phyloP scores from a whole-genome alignment of 805 yeast species.

The Wickerhamiella parazyma region DNA sequence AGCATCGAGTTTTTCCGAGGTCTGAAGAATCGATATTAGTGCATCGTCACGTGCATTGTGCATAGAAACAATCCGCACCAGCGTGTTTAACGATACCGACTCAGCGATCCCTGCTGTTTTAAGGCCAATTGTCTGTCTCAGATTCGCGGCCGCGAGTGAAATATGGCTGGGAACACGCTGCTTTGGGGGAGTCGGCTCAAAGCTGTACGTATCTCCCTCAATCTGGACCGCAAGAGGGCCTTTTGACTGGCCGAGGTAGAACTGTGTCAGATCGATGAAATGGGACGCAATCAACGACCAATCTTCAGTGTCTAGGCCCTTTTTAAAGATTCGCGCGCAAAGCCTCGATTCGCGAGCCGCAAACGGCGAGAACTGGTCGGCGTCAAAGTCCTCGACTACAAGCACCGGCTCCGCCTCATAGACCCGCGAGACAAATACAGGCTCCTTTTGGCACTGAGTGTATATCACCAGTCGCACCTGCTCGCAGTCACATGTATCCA shows the following conservation, averaged over 20 bases:
- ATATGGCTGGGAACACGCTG: neutral
- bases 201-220: neutral
- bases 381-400: neutral
- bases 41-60: constrained; percentile 23
- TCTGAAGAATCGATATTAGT: constrained; percentile 14
- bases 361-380: neutral
- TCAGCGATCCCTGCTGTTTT: neutral
- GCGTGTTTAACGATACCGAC: constrained; percentile 18
- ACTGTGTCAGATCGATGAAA: neutral
- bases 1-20: constrained; percentile 14
- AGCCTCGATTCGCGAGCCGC: neutral
- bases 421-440: neutral
- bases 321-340: neutral
- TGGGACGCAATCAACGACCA: neutral
- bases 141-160: constrained; percentile 1
- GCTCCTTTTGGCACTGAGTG: neutral
- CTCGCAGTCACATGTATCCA: neutral
- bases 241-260: neutral
- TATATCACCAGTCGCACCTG: neutral
- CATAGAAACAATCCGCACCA: constrained; percentile 22
- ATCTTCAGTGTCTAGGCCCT: neutral
- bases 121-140: constrained; percentile 5
- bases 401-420: neutral
- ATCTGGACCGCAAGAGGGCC: neutral
- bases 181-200: neutral